Base-by-base conservation (phyloP, 306 rosid species). In the Corylus heterophylla region DNA sequence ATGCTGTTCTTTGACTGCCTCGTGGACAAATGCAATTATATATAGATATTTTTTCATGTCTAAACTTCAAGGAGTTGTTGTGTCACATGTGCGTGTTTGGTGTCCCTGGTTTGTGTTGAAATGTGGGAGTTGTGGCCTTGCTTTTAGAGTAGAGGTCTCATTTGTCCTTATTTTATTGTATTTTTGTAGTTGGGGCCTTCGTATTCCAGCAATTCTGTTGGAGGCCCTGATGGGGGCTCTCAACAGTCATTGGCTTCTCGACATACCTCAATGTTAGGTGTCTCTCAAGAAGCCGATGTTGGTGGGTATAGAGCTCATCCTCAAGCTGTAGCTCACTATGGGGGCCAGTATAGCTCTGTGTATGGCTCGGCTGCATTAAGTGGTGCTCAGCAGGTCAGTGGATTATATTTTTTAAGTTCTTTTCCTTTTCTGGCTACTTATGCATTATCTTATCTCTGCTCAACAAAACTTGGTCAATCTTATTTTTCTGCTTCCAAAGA, bases 331-430 rank as follows among this genome's bases (percentile, higher is more conserved):
- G 54, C 88, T 4, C 97, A 95, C 75, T 95, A 93, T 78, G 99
- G 98, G 76, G 97, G 98, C 8, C 98, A 93, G 67, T 95, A 95
- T 86, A 88, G 96, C 78, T 91, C 97, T 61, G 90, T 93, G 51
- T 95, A 95, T 74, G 94, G 98, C 5, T 89, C 98, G 12, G 78
- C 93, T 78, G 87, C 91, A 71, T 75, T 93, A 88, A 90, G 93
- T 74, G 80, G 86, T 78, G 89, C 88, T 48, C 88, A 90, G 44
- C 97, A 93, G 97, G 99, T 93, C 11, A 69, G 88, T 71, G 20
- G 69, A 16, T 77, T 83, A 42, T 2, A 8, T 16, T 76, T 75
- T 16, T 5, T 14, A 27, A 64, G 22, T 45, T 18, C 6, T 50
- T 6, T 45, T n/a, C 10, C 20, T 5, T 4, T 31, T 10, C 49